phyloP scores from a whole-genome alignment of 2,329 filamentous ascomycete species.

The Balansia obtecta region DNA sequence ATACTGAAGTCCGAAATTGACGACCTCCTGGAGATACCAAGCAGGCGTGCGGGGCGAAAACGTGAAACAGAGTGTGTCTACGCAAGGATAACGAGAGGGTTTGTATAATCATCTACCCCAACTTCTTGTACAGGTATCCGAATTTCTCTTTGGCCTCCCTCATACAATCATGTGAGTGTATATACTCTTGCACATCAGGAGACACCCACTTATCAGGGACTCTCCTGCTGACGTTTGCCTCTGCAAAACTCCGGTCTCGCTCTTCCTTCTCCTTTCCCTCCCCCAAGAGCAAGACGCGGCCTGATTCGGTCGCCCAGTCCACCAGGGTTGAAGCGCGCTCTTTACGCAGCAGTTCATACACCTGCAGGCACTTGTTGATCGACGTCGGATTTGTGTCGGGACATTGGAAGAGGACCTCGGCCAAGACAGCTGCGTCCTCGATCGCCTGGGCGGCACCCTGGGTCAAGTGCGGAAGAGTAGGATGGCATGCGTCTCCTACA shows the following conservation, averaged over 20 bases:
- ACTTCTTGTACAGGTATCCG: conserved; percentile 29
- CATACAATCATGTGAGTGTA: conserved; percentile 51
- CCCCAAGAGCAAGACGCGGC: conserved; percentile 40
- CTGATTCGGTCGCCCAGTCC: conserved; percentile 38
- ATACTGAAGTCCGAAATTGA: conserved; percentile 7
- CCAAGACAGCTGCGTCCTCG: conserved; percentile 51
- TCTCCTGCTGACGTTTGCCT: conserved; percentile 33
- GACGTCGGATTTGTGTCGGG: conserved; percentile 19
- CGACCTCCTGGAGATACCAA: background rate
- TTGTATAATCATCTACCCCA: conserved; percentile 27
- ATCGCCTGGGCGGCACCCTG: conserved; percentile 56
- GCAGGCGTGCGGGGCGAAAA: conserved; percentile 6
- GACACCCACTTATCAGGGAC: conserved; percentile 59
- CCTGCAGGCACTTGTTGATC: conserved; percentile 36
- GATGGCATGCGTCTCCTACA: conserved; percentile 53
- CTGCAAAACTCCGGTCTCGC: conserved; percentile 42
- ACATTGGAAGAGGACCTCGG: conserved; percentile 34
- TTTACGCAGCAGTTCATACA: conserved; percentile 45
- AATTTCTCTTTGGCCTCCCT: conserved; percentile 39
- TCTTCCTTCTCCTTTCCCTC: conserved; percentile 43
- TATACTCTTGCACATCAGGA: conserved; percentile 52
- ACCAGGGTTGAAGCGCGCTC: conserved; percentile 40
- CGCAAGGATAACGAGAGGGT: conserved; percentile 42
- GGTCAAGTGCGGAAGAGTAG: conserved; percentile 52
- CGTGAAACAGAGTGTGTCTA: conserved; percentile 31